Evolutionary conservation across 75 land plant species (phyloP).

Genomic region (Ceratopteris richardii): DNA sequence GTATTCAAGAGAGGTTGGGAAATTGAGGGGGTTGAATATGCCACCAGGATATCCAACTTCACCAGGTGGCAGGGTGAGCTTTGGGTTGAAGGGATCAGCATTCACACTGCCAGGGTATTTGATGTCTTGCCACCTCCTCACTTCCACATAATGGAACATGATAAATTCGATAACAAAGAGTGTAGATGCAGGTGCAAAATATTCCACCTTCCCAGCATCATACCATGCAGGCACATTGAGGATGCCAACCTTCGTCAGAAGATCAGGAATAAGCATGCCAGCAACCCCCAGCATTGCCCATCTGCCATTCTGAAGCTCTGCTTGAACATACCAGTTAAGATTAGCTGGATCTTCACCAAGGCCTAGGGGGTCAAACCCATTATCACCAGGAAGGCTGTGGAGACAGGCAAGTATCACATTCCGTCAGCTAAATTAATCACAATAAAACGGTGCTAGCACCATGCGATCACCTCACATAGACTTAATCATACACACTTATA

Average conservation of each 20-base stretch:
- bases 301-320: no score
- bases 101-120: conserved; percentile 87
- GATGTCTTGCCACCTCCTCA: conserved; percentile 88
- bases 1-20: conserved; percentile 63
- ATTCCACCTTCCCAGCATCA: conserved; percentile 79
- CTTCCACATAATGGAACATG: conserved; percentile 86
- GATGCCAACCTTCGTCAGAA: conserved; percentile 58
- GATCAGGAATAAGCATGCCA: conserved; percentile 83
- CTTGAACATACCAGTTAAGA: no score
- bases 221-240: conserved; percentile 74
- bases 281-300: no score
- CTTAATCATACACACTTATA: no score
- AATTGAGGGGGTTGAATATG: conserved; percentile 88
- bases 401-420: no score
- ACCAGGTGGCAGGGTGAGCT: conserved; percentile 59
- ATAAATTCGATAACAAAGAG: conserved; percentile 91
- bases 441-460: no score
- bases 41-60: conserved; percentile 86
- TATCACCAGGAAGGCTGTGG: conserved; percentile 93
- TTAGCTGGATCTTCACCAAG: no score
- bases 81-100: conserved; percentile 88
- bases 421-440: no score
- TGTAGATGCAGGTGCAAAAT: conserved; percentile 90
- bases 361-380: no score
- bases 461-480: no score